These are phyloP conservation scores for Tricharina praecox DNA, from an alignment of 495 filamentous ascomycete species.

Conservation along the genomic window DNA sequence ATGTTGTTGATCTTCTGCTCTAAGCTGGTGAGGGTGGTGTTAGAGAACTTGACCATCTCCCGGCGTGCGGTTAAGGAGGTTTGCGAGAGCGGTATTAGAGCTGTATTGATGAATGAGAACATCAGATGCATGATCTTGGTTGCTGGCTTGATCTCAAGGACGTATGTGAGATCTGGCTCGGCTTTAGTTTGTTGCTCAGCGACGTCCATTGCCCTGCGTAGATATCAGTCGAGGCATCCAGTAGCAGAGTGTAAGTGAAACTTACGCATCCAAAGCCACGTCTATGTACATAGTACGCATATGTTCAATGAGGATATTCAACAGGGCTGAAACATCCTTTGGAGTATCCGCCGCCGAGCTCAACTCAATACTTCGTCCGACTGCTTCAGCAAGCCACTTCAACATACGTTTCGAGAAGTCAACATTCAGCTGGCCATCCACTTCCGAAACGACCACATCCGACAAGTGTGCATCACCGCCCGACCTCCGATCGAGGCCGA, in stretches of 20 bases:
- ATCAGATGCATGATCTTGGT: slow-evolving; percentile 86
- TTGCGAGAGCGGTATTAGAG: slow-evolving; percentile 76
- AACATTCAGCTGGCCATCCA: slow-evolving; percentile 68
- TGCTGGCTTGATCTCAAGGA: slow-evolving; percentile 57
- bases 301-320: slow-evolving; percentile 66
- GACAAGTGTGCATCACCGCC: slow-evolving; percentile 15
- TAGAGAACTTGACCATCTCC: slow-evolving; percentile 75
- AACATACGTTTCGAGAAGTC: slow-evolving; percentile 89
- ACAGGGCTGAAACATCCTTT: slow-evolving; percentile 76
- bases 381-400: slow-evolving; percentile 91
- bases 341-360: slow-evolving; percentile 73
- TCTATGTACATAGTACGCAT: slow-evolving; percentile 94
- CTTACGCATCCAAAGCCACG: slow-evolving; percentile 67
- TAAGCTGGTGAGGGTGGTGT: slow-evolving; percentile 50
- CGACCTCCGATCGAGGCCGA: slow-evolving; percentile 26
- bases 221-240: not conserved
- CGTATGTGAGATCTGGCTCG: slow-evolving; percentile 78
- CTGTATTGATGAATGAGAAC: slow-evolving; percentile 72
- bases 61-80: slow-evolving; percentile 76
- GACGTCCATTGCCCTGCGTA: slow-evolving; percentile 46
- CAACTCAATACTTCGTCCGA: slow-evolving; percentile 81
- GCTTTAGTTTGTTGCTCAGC: slow-evolving; percentile 58
- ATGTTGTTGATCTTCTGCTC: slow-evolving; percentile 81
- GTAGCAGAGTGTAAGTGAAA: slow-evolving; percentile 3
- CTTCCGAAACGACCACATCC: slow-evolving; percentile 77